Percentiles rank a stretch among this genome's conserved stretches.
Conservation (phyloP, 2,329 filamentous ascomycete genomes). For the Torrubiella hemipterigena region DNA sequence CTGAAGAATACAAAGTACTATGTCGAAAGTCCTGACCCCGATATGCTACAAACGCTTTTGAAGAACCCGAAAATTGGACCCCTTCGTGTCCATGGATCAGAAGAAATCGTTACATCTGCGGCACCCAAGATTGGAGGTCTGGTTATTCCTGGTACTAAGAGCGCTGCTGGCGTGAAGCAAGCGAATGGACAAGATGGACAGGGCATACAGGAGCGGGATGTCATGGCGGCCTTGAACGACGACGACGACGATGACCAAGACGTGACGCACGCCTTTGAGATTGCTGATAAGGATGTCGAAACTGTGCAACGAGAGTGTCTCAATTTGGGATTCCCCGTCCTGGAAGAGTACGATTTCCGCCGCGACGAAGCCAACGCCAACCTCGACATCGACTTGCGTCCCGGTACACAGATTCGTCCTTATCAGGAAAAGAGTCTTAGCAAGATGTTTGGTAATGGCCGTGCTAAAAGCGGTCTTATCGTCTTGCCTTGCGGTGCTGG, state of each 20-base stretch:
- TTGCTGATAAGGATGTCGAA: conserved; percentile 63
- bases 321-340: conserved; percentile 64
- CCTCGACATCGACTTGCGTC: conserved; percentile 74
- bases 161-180: conserved; percentile 79
- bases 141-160: conserved; percentile 88
- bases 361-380: conserved; percentile 75
- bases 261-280: conserved; percentile 77
- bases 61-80: conserved; percentile 73
- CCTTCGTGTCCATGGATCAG: conserved; percentile 59
- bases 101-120: conserved; percentile 64
- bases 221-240: conserved; percentile 62
- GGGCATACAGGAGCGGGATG: conserved; percentile 48
- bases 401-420: conserved; percentile 69
- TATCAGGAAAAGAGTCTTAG: conserved; percentile 96
- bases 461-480: conserved; percentile 94
- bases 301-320: conserved; percentile 72
- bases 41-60: conserved; percentile 76
- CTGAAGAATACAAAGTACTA: conserved; percentile 91
- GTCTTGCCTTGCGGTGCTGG: conserved; percentile 93
- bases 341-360: conserved; percentile 88
- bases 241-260: conserved; percentile 69
- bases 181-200: conserved; percentile 38
- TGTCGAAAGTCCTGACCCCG: conserved; percentile 81
- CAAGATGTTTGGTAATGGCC: conserved; percentile 98
- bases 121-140: conserved; percentile 79